Conservation (phyloP, 352 stramenopile genomes). For the Aphanomyces invadans region DNA sequence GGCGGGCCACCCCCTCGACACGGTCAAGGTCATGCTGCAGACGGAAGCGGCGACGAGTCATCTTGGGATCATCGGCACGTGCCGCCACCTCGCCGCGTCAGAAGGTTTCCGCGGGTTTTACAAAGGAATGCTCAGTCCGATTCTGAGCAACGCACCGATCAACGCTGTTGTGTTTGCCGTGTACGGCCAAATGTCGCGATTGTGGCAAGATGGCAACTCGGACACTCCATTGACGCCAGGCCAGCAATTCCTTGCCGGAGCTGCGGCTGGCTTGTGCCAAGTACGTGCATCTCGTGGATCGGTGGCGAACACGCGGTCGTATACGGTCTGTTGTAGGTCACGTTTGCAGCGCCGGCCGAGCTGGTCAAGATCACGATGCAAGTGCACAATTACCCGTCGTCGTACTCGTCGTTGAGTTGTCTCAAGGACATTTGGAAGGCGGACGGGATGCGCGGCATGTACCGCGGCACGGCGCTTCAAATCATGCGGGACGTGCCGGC, state of each 20-base stretch:
- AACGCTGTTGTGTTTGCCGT: constrained; percentile 83
- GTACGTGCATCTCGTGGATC: too few relatives aligned
- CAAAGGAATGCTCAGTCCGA: constrained; percentile 62
- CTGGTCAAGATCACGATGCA: constrained; percentile 82
- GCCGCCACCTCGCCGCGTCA: constrained; percentile 40
- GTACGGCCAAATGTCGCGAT: constrained; percentile 48
- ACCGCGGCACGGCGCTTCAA: constrained; percentile 58
- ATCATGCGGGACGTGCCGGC: constrained; percentile 62
- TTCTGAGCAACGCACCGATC: constrained; percentile 78
- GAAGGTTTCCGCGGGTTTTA: constrained; percentile 65
- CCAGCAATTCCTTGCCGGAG: constrained; percentile 54
- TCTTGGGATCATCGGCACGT: constrained; percentile 36
- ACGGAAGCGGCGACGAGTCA: constrained; percentile 31
- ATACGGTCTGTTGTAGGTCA: constrained; percentile 7
- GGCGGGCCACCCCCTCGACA: constrained; percentile 75
- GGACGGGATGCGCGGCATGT: constrained; percentile 43
- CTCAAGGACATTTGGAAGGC: constrained; percentile 33
- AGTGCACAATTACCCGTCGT: constrained; percentile 40
- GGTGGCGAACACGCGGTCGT: neutral
- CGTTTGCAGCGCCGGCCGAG: constrained; percentile 66
- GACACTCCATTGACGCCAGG: constrained; percentile 29
- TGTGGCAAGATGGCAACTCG: constrained; percentile 35
- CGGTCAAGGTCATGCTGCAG: constrained; percentile 79
- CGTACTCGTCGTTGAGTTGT: constrained; percentile 47
- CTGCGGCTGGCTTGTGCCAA: constrained; percentile 55